Evolutionary conservation across 1,139 yeast genomes (phyloP).

Genomic region (Diutina rugosa): DNA sequence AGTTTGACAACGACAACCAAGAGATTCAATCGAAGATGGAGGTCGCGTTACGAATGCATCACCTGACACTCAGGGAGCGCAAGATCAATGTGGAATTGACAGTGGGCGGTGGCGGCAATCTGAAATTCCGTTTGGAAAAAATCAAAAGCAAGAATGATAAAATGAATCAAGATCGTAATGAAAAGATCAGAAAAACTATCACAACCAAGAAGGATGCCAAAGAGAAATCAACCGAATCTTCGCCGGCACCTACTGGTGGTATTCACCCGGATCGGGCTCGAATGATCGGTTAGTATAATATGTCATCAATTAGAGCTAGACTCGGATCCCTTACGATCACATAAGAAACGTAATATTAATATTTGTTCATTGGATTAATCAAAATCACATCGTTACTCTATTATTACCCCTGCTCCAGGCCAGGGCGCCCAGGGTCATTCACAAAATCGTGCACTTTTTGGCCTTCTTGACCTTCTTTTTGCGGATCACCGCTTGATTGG

Average conservation of each 20-base stretch:
- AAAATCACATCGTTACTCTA: neutral
- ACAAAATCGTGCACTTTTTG: slow-evolving; percentile 38
- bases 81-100: slow-evolving; percentile 91
- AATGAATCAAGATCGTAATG: slow-evolving; percentile 49
- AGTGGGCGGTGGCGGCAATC: slow-evolving; percentile 97
- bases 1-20: slow-evolving; percentile 49
- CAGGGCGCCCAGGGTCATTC: slow-evolving; percentile 5
- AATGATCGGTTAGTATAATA: neutral
- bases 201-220: slow-evolving; percentile 15
- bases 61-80: slow-evolving; percentile 50
- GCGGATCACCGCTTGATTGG: neutral
- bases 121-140: slow-evolving; percentile 54
- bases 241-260: neutral
- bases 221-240: slow-evolving; percentile 8
- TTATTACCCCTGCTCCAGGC: neutral
- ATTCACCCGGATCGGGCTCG: slow-evolving; percentile 1
- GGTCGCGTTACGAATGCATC: slow-evolving; percentile 72
- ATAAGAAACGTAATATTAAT: neutral
- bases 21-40: slow-evolving; percentile 75
- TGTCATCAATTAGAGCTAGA: neutral
- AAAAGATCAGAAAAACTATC: slow-evolving; percentile 37
- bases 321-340: neutral
- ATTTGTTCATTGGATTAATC: neutral
- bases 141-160: slow-evolving; percentile 69
- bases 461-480: slow-evolving; percentile 29